Percentiles rank a stretch among this genome's conserved stretches.
Conservation (phyloP, 1,284 basidiomycete genomes). For the Fomitiporia mediterranea region DNA sequence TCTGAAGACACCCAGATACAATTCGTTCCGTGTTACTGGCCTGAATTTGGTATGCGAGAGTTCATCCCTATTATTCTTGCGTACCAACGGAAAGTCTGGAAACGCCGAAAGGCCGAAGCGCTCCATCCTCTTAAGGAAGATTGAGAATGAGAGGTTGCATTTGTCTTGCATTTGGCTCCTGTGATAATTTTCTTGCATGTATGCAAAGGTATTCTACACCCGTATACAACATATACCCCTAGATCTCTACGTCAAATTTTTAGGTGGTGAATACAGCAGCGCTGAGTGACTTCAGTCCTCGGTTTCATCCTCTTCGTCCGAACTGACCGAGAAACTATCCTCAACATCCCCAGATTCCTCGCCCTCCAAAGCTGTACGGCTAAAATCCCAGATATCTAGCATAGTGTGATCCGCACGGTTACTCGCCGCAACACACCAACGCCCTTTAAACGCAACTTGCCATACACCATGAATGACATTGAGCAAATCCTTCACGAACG, state of each 20-base stretch:
- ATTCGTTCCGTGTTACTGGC: conserved; percentile 91
- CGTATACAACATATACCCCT: too few relatives aligned
- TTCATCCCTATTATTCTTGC: conserved; percentile 82
- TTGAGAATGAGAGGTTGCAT: background rate
- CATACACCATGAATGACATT: conserved; percentile 91
- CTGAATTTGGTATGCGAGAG: conserved; percentile 87
- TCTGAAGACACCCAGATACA: conserved; percentile 87
- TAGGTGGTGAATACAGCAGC: too few relatives aligned
- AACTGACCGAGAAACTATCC: too few relatives aligned
- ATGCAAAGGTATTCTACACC: too few relatives aligned
- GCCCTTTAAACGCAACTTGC: conserved; percentile 91
- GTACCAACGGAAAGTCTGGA: conserved; percentile 78
- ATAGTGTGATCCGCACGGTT: conserved; percentile 76
- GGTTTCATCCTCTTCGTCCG: too few relatives aligned
- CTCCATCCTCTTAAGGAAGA: background rate
- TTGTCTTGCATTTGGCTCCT: too few relatives aligned
- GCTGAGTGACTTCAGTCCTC: too few relatives aligned
- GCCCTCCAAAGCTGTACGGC: conserved; percentile 52
- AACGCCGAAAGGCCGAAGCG: background rate
- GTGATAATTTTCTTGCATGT: too few relatives aligned
- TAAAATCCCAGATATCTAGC: conserved; percentile 85
- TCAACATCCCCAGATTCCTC: conserved; percentile 52
- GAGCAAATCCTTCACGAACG: conserved; percentile 79
- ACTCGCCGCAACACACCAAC: conserved; percentile 90
- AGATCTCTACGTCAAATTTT: too few relatives aligned